Base-by-base conservation (phyloP, 441 rosid species). In the Arabidopsis hybrid region DNA sequence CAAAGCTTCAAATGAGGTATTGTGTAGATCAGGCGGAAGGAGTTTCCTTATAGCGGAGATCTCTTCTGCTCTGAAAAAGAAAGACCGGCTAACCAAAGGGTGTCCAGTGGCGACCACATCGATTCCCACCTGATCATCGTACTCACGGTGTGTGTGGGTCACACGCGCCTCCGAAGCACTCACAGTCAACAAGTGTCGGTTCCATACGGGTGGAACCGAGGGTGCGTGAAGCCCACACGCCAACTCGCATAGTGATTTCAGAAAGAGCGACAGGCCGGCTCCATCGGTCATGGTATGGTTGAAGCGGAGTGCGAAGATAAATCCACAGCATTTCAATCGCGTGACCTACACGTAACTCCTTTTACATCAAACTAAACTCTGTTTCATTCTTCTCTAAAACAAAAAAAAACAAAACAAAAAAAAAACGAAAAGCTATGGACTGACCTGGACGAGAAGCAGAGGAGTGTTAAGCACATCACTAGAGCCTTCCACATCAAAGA, bases 371-470 rank as follows among this genome's bases (percentile, higher is more conserved):
- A 56, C 36, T 1, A 13, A 55, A 1, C 17, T 53, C 10, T 55
- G 16, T 6, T 46, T 46, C 18, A 29, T 29, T 29, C 32, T 21
- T 0, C 32, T 31, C 5, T 31, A 31, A 4, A 31, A 31, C 32
- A 31, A 21, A 21, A 21, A 21, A 21, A 21, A 21, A 21, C 26
- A 21, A 21, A 21, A 21, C 26, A 21, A 21, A 21, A 21, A 21
- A 21, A 21, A 21, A 21, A 21, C 26, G 32, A 31, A 31, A 31
- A 7, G 3, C 17, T 31, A 31, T 31, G 32, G 32, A 31, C 32
- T 31, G 32, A 88, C 92, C 88, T 86, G 91, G 67, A 86, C 59
- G 34, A 85, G 85, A 60, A 88, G 38, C 71, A 87, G n/a, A 5
- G 93, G 91, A 39, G 76, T 60, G 47, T 85, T 59, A 1, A 88